Evolutionary conservation across 2,329 filamentous ascomycete species (phyloP), one percentile per base, ranked within the genome.

Genomic region (Phyllosticta citribraziliensis): DNA sequence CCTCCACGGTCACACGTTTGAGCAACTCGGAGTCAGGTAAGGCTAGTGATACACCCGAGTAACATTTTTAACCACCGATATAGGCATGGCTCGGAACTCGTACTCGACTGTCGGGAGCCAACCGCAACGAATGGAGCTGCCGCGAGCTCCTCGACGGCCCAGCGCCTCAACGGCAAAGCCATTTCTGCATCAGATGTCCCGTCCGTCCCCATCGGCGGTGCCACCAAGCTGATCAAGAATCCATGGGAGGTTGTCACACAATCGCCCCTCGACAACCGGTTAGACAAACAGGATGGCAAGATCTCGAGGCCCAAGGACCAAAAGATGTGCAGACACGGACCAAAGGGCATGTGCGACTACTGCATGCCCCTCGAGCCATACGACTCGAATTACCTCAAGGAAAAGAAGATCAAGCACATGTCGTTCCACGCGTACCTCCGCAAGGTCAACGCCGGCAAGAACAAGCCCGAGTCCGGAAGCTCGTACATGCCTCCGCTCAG

Each of bases 301-400:
- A 96, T 97, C 57, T 78, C 84, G 20, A 82, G 92, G 64, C 83
- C 83, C 64, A 82, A 82, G 62, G 90, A 96, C 72, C 73, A 77
- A 62, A 89, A 89, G 72, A 94, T 99, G 91, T 99, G 94, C 78
- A 87, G 90, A 64, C 94, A 99, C 73, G 93, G 93, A 1, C 87
- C 88, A 57, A 97, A 96, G 76, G 94, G 94, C 73, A 99, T 99
- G 94, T 99, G 94, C 75, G 94, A 99, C 76, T 95, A 97, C 76
- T 99, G 94, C 78, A 96, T 96, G 84, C 95, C 95, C 0, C 78
- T 97, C 57, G 94, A 99, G 70, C 94, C 94, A 0, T 99, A 96
- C 75, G 87, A 95, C 70, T 75, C 88, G n/a, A 86, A 86, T 61
- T 97, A 97, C 69, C 82, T 99, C 19, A 84, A 85, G 30, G 93